Percentiles rank a stretch among this genome's conserved stretches.
Conservation (phyloP, 116 monocot genomes). For the Iris pallida region DNA sequence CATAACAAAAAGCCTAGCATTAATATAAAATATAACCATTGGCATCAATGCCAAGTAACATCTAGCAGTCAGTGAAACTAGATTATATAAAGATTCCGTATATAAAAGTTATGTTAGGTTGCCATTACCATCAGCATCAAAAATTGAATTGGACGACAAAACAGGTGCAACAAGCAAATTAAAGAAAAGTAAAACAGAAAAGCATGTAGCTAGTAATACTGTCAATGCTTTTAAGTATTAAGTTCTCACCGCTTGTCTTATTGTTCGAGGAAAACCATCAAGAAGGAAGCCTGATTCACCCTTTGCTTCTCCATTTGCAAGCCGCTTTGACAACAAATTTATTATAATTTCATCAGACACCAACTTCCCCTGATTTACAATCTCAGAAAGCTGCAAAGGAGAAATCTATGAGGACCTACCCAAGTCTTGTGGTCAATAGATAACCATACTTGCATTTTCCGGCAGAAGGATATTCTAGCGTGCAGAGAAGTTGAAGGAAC, state of each 20-base stretch:
- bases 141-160: too few species aligned
- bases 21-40: too few species aligned
- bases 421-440: too few species aligned
- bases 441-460: too few species aligned
- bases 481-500: too few species aligned
- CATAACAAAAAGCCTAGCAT: too few species aligned
- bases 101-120: too few species aligned
- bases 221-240: background rate
- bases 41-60: too few species aligned
- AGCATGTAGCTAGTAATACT: background rate
- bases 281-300: conserved; percentile 92
- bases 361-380: conserved; percentile 79
- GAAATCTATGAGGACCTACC: background rate
- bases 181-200: background rate
- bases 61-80: too few species aligned
- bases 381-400: conserved; percentile 55
- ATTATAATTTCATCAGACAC: conserved; percentile 88
- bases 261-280: conserved; percentile 89
- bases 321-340: conserved; percentile 61
- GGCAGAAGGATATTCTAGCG: too few species aligned
- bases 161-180: background rate
- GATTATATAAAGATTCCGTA: too few species aligned
- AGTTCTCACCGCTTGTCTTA: conserved; percentile 84
- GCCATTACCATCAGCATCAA: too few species aligned
- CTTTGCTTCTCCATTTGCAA: conserved; percentile 53